Evolutionary conservation across 305 asterid species (phyloP), one percentile per base, ranked within the genome.

Genomic region (Solanum aculeatissimum): DNA sequence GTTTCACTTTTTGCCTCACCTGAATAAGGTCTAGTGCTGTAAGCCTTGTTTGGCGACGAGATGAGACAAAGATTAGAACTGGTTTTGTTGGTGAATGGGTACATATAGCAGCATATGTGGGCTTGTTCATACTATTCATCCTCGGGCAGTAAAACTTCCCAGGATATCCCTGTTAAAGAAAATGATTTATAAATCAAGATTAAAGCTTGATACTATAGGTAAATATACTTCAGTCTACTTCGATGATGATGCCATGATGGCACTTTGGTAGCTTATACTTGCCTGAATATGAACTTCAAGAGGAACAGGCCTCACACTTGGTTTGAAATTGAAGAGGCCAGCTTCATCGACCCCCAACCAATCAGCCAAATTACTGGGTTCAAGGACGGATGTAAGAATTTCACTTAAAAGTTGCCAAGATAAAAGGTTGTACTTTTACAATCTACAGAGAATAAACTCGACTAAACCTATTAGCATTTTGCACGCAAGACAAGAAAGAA

Each of bases 271-370:
- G 82, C 65, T 51, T 54, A 51, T 77, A 90, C 96, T 89, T 92
- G 89, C 99, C 99, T 97, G 99, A 89, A 97, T 97, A 91, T 95
- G 99, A 89, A 97, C 99, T 93, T 97, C 99, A 82, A 97, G 99
- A 75, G 99, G 98, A 86, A 97, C 99, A 74, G 99, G 99, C 92
- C 99, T 92, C 85, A 97, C 99, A 90, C 99, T 97, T 57, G 99
- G 99, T 93, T 97, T 97, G 91, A 94, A 97, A 90, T 97, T 97
- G 92, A 95, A 97, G 80, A 97, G 92, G 80, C 99, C 99, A 87
- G 62, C 90, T 90, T 97, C 98, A 85, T 93, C 97, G 68, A 95
- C 98, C 85, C 99, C 99, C 90, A 97, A 90, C 99, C 99, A 97
- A 89, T 95, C 98, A 87, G 91, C 99, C 92, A 97, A 94, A 89